These are phyloP conservation scores for Fusarium humuli DNA, from an alignment of 2,329 filamentous ascomycete genomes.

Conservation along the genomic window DNA sequence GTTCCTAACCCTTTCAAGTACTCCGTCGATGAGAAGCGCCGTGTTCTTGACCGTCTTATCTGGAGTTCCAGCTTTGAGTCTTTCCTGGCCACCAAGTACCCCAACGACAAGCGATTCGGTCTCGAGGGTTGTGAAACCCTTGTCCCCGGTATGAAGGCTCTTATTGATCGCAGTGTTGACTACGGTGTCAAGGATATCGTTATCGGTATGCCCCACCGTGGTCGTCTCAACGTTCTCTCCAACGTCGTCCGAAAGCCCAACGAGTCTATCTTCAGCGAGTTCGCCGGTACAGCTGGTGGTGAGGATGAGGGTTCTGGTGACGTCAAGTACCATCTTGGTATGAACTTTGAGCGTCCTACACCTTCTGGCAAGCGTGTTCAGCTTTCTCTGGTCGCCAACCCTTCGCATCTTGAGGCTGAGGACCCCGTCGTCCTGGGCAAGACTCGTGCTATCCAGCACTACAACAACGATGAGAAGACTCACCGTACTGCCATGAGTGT, in stretches of 20 bases:
- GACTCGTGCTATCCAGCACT: slow-evolving; percentile 97
- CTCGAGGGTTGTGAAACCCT: slow-evolving; percentile 97
- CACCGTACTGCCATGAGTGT: slow-evolving; percentile 95
- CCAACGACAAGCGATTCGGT: slow-evolving; percentile 99
- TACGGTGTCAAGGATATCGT: slow-evolving; percentile 99
- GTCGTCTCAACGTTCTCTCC: slow-evolving; percentile 95
- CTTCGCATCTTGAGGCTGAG: slow-evolving; percentile 97
- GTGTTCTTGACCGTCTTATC: slow-evolving; percentile 96
- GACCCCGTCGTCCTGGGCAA: slow-evolving; percentile 98
- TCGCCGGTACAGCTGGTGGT: slow-evolving; percentile 86
- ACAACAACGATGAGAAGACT: slow-evolving; percentile 94
- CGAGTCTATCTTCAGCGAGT: slow-evolving; percentile 99
- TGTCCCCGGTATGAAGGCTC: slow-evolving; percentile 98
- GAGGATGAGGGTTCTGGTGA: slow-evolving; percentile 97
- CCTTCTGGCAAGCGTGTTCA: slow-evolving; percentile 99
- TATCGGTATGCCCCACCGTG: slow-evolving; percentile 99
- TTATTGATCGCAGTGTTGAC: slow-evolving; percentile 98
- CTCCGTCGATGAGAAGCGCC: slow-evolving; percentile 96
- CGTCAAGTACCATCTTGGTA: slow-evolving; percentile 99
- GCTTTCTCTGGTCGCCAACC: slow-evolving; percentile 97
- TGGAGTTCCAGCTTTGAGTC: slow-evolving; percentile 98
- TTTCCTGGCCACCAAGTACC: slow-evolving; percentile 97
- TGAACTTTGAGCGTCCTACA: slow-evolving; percentile 99
- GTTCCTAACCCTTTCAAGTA: slow-evolving; percentile 96
- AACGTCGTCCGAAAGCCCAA: slow-evolving; percentile 99